These are phyloP conservation scores for Galeopsis tetrahit DNA, from an alignment of 257 asterid genomes.

Conservation along the genomic window DNA sequence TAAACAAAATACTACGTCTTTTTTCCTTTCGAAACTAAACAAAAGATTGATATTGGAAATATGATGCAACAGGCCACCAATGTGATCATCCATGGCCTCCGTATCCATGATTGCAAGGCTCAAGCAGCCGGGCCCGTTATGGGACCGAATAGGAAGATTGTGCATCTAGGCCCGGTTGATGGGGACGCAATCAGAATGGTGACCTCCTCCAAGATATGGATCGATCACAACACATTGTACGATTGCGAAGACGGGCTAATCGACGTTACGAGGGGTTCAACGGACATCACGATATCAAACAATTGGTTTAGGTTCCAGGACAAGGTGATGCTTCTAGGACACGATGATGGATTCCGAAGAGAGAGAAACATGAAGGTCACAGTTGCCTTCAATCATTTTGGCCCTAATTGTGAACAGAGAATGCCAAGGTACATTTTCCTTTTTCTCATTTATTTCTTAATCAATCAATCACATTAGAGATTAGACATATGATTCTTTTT, in stretches of 20 bases:
- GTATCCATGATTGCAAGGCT: conserved; percentile 67
- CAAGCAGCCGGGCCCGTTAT: conserved; percentile 54
- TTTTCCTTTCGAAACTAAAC: neutral
- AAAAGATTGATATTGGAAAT: neutral
- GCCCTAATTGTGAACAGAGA: conserved; percentile 76
- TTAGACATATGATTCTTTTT: neutral
- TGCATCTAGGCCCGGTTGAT: conserved; percentile 60
- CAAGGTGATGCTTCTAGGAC: conserved; percentile 88
- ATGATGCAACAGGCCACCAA: conserved; percentile 51
- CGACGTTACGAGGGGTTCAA: conserved; percentile 85
- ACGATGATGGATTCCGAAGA: conserved; percentile 63
- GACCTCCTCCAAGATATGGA: conserved; percentile 67
- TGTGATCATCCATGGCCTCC: conserved; percentile 75
- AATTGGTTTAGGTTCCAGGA: conserved; percentile 74
- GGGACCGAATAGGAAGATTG: conserved; percentile 50
- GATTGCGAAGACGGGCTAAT: conserved; percentile 69
- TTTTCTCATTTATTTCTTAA: neutral
- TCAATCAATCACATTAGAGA: neutral
- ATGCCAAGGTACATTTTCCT: conserved; percentile 69
- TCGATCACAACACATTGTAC: conserved; percentile 77
- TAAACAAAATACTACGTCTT: neutral
- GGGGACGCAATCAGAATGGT: conserved; percentile 79
- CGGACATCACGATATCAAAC: conserved; percentile 72
- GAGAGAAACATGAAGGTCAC: conserved; percentile 81
- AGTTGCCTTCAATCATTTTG: conserved; percentile 83